phyloP scores from a whole-genome alignment of 2,329 filamentous ascomycete species.

The Aspergillus pseudoviridinutans region DNA sequence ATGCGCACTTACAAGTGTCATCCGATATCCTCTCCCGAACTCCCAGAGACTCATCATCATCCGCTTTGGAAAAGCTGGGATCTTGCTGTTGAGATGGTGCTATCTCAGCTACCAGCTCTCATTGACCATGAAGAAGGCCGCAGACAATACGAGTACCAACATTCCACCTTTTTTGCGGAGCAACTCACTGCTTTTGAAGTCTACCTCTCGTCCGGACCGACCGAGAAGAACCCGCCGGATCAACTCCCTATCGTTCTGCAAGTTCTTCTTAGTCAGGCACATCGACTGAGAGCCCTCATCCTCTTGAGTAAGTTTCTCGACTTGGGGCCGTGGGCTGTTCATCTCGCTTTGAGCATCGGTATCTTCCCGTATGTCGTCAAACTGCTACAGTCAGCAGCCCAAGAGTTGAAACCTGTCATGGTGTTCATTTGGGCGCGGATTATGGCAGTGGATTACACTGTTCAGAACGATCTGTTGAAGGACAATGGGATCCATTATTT shows the following conservation, averaged over 20 bases:
- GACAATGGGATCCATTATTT: conserved; percentile 98
- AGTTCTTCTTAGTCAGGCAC: conserved; percentile 91
- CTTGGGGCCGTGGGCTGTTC: conserved; percentile 96
- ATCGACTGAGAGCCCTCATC: conserved; percentile 84
- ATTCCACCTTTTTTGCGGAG: conserved; percentile 94
- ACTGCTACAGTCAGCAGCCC: conserved; percentile 86
- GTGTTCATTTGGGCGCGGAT: conserved; percentile 99
- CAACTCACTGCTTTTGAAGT: conserved; percentile 97
- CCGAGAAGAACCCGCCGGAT: conserved; percentile 82
- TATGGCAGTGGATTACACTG: conserved; percentile 88
- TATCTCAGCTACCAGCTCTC: conserved; percentile 81
- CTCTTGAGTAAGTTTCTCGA: conserved; percentile 91
- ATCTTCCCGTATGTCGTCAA: conserved; percentile 99
- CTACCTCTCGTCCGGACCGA: conserved; percentile 79
- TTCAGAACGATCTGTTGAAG: conserved; percentile 89
- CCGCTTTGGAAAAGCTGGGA: conserved; percentile 98
- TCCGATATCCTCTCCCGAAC: conserved; percentile 81
- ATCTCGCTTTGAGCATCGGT: conserved; percentile 91
- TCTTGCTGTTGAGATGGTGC: conserved; percentile 88
- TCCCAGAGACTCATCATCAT: conserved; percentile 94
- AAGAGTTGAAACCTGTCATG: conserved; percentile 96
- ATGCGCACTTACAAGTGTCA: conserved; percentile 97
- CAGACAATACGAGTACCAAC: conserved; percentile 82
- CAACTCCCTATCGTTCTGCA: conserved; percentile 95
- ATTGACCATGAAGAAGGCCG: conserved; percentile 71